Conservation (phyloP, 1,284 basidiomycete genomes). For the Pseudozyma hubeiensis region DNA sequence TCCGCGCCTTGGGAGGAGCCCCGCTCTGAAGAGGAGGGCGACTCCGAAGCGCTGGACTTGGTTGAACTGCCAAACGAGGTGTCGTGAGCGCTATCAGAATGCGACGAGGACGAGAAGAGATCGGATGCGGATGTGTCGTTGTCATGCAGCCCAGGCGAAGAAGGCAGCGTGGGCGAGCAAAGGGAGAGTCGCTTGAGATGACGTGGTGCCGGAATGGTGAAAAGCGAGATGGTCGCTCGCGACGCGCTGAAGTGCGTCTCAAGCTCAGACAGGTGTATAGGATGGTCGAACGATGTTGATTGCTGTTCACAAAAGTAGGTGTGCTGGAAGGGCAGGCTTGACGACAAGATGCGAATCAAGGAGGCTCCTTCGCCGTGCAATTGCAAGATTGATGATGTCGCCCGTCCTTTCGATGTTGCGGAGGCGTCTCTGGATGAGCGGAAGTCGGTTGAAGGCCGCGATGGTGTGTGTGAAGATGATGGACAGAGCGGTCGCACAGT, state of each 20-base stretch:
- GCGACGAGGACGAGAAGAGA: constrained; percentile 21
- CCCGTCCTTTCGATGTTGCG: no score
- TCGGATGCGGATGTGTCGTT: constrained; percentile 14
- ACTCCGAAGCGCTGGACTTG: constrained; percentile 21
- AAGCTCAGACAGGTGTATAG: constrained; percentile 4
- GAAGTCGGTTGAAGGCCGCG: no score
- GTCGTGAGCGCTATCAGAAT: constrained; percentile 6
- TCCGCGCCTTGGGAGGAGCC: constrained; percentile 25
- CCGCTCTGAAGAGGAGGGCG: constrained; percentile 28
- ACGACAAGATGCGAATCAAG: not conserved
- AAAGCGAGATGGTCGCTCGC: constrained; percentile 2
- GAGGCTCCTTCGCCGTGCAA: no score
- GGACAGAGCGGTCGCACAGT: no score
- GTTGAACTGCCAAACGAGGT: constrained; percentile 1
- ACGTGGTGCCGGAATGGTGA: constrained; percentile 45
- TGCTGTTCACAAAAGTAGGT: no score
- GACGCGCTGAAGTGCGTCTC: constrained; percentile 5
- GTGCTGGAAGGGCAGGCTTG: not conserved
- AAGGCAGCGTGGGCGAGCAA: constrained; percentile 35
- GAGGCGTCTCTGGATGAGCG: no score
- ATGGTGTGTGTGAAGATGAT: no score
- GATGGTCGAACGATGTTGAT: not conserved
- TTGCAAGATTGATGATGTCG: no score
- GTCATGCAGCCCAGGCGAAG: constrained; percentile 22
- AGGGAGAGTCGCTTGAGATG: constrained; percentile 52